These are phyloP conservation scores for Plasmodium vivax DNA, from an alignment of 169 alveolate species.

Conservation along the genomic window DNA sequence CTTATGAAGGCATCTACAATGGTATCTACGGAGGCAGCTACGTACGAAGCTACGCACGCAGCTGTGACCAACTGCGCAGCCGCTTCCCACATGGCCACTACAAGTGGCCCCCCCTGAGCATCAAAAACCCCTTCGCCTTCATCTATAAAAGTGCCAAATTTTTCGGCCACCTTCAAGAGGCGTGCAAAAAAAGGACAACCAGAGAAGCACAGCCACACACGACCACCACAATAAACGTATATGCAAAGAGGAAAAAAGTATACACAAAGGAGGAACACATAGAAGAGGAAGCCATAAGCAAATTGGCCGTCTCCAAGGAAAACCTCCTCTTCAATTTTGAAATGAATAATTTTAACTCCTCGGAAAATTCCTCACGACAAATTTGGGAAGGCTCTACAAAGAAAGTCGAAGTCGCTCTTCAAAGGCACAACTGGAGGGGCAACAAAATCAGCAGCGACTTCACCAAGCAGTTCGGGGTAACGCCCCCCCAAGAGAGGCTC, in stretches of 20 bases:
- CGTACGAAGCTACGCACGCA: neutral
- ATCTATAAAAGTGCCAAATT: constrained; percentile 24
- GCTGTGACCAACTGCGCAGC: neutral
- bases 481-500: neutral
- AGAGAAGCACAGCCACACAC: neutral
- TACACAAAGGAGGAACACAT: neutral
- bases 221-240: neutral
- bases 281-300: neutral
- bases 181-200: neutral
- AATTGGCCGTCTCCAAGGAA: neutral
- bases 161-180: constrained; percentile 5
- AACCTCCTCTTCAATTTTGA: neutral
- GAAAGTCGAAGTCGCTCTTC: neutral
- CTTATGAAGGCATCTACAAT: neutral
- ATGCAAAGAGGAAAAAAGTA: constrained; percentile 5
- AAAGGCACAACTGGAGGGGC: neutral
- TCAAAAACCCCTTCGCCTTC: constrained; percentile 41
- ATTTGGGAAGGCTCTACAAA: neutral
- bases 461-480: neutral
- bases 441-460: neutral
- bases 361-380: neutral
- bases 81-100: neutral
- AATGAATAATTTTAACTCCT: neutral
- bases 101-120: constrained; percentile 1
- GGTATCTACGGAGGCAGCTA: neutral